Evolutionary conservation across 2,329 filamentous ascomycete species (phyloP).

Genomic region (Ophiostoma montium): DNA sequence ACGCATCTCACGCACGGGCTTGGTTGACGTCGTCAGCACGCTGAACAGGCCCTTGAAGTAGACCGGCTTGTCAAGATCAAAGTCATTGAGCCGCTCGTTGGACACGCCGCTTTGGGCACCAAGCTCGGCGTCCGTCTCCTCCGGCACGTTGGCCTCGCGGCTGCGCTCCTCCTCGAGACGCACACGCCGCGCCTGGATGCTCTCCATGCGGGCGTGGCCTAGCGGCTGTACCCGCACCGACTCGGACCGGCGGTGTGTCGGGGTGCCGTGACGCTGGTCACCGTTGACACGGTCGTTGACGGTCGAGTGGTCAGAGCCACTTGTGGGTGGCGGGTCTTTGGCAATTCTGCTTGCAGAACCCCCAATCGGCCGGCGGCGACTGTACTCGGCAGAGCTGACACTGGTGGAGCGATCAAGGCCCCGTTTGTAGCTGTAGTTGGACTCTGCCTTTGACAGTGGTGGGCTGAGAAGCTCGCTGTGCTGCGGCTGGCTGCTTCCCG

Average conservation of each 20-base stretch:
- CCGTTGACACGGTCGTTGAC: conserved; percentile 33
- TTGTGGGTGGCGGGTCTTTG: conserved; percentile 58
- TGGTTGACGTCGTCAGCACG: conserved; percentile 89
- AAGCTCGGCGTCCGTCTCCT: conserved; percentile 78
- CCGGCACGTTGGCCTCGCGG: conserved; percentile 65
- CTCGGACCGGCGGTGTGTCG: conserved; percentile 34
- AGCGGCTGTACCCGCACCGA: conserved; percentile 72
- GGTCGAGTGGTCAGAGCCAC: conserved; percentile 64
- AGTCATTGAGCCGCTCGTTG: conserved; percentile 47
- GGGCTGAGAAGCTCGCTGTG: conserved; percentile 69
- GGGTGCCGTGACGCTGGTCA: conserved; percentile 26
- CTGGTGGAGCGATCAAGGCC: conserved; percentile 77
- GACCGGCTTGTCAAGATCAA: conserved; percentile 81
- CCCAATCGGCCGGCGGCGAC: conserved; percentile 40
- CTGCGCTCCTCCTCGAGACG: conserved; percentile 36
- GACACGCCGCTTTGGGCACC: conserved; percentile 46
- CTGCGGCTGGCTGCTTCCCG: conserved; percentile 52
- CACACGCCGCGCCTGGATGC: conserved; percentile 73
- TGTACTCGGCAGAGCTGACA: conserved; percentile 75
- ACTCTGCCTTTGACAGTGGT: conserved; percentile 45
- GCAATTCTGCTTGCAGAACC: conserved; percentile 25
- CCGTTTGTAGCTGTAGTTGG: conserved; percentile 45
- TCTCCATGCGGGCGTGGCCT: conserved; percentile 78
- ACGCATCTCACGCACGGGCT: conserved; percentile 73
- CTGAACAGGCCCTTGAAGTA: conserved; percentile 95